Conservation (phyloP, 2,329 filamentous ascomycete species). For the Aphanoascus verrucosus region DNA sequence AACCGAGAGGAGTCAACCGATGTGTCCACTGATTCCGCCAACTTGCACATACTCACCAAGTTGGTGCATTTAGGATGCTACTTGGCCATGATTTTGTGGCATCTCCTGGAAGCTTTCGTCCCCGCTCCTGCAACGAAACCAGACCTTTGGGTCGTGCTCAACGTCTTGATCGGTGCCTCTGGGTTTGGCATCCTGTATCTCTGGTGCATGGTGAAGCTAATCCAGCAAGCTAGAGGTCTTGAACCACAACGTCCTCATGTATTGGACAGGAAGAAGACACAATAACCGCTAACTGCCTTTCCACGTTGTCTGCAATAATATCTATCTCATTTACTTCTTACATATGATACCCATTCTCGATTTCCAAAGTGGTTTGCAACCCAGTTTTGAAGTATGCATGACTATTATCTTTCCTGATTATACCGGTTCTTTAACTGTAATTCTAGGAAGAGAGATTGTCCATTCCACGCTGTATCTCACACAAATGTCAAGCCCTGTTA, state of each 20-base stretch:
- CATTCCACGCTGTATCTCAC: neutral
- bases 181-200: constrained; percentile 82
- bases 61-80: constrained; percentile 70
- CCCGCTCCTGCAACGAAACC: constrained; percentile 64
- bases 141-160: constrained; percentile 87
- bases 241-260: neutral
- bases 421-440: neutral
- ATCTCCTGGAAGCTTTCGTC: constrained; percentile 60
- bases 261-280: constrained; percentile 8
- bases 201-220: constrained; percentile 69
- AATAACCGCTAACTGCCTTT: neutral
- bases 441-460: neutral
- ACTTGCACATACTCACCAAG: constrained; percentile 49
- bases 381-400: neutral
- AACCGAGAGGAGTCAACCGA: constrained; percentile 29
- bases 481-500: neutral
- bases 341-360: constrained; percentile 5
- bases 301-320: neutral
- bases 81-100: constrained; percentile 66
- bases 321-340: neutral
- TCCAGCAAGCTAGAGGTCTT: constrained; percentile 20
- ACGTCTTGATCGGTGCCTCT: constrained; percentile 72
- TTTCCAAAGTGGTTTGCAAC: neutral
- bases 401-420: neutral
- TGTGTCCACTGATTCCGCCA: constrained; percentile 33